These are phyloP conservation scores for Tillandsia leiboldiana DNA, from an alignment of 176 grass and related monocot genomes.

Conservation along the genomic window DNA sequence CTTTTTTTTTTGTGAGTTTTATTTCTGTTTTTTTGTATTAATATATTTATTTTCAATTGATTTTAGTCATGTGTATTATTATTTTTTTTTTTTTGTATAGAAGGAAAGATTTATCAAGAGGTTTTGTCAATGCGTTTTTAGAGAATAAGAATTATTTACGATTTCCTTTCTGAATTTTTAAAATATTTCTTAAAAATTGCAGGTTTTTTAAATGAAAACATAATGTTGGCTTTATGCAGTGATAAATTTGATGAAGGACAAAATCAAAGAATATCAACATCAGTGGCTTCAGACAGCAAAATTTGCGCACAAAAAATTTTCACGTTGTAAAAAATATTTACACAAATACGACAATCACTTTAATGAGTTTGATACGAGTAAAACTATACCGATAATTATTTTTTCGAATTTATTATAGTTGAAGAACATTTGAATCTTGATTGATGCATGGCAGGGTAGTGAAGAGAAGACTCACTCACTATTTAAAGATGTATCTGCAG, in stretches of 20 bases:
- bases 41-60: background rate
- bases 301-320: too few species aligned
- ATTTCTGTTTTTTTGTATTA: background rate
- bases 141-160: too few species aligned
- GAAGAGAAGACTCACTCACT: background rate
- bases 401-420: background rate
- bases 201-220: too few species aligned
- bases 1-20: background rate
- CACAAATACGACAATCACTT: too few species aligned
- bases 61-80: too few species aligned
- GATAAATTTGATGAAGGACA: conserved; percentile 60
- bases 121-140: background rate
- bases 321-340: too few species aligned
- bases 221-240: conserved; percentile 21
- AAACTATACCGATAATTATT: too few species aligned
- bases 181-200: too few species aligned
- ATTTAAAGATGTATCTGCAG: background rate
- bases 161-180: too few species aligned
- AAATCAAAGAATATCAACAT: conserved; percentile 28
- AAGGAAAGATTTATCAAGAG: too few species aligned
- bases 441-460: background rate
- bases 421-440: background rate
- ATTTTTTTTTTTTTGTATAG: background rate
- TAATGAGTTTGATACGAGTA: too few species aligned
- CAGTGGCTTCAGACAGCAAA: background rate